Conservation (phyloP, 768 basidiomycete genomes). For the Termitomyces sp. region DNA sequence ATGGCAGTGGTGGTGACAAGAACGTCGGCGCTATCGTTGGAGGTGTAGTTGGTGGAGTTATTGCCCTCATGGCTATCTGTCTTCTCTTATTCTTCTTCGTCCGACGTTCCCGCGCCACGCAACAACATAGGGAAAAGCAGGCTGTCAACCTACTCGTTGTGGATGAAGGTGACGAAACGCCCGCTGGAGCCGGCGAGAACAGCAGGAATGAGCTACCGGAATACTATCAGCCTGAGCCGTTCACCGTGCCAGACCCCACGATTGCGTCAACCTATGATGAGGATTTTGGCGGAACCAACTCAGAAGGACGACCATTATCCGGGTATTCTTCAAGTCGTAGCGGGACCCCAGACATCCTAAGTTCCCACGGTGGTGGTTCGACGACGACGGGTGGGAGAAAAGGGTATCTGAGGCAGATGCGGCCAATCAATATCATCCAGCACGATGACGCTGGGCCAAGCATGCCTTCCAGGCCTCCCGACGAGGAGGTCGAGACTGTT, state of each 20-base stretch:
- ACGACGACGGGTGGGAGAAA: slow-evolving; percentile 33
- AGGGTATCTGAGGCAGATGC: slow-evolving; percentile 45
- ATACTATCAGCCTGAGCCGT: slow-evolving; percentile 74
- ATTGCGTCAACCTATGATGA: slow-evolving; percentile 22
- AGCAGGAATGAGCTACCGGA: slow-evolving; percentile 52
- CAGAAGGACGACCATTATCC: slow-evolving; percentile 30
- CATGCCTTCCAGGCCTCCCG: slow-evolving; percentile 20
- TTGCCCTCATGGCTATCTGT: slow-evolving; percentile 14
- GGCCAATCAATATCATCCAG: slow-evolving; percentile 77
- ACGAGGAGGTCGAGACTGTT: slow-evolving; percentile 59
- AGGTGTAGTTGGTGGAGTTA: slow-evolving; percentile 21
- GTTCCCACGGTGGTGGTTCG: slow-evolving; percentile 19
- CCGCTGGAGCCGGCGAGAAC: slow-evolving; percentile 3
- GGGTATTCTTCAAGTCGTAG: slow-evolving; percentile 37
- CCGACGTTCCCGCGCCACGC: slow-evolving; percentile 21
- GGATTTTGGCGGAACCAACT: slow-evolving; percentile 19
- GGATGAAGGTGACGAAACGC: slow-evolving; percentile 50
- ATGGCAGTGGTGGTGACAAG: slow-evolving; percentile 27
- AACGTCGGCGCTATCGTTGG: slow-evolving; percentile 26
- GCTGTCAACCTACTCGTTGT: slow-evolving; percentile 65
- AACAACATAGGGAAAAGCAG: slow-evolving; percentile 42
- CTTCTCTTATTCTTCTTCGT: slow-evolving; percentile 19
- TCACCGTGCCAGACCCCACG: slow-evolving; percentile 63
- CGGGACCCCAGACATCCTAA: slow-evolving; percentile 39
- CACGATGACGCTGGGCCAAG: slow-evolving; percentile 79